These are phyloP conservation scores for Lichtheimia corymbifera DNA, from an alignment of 371 early-diverging fungal species.

Conservation along the genomic window DNA sequence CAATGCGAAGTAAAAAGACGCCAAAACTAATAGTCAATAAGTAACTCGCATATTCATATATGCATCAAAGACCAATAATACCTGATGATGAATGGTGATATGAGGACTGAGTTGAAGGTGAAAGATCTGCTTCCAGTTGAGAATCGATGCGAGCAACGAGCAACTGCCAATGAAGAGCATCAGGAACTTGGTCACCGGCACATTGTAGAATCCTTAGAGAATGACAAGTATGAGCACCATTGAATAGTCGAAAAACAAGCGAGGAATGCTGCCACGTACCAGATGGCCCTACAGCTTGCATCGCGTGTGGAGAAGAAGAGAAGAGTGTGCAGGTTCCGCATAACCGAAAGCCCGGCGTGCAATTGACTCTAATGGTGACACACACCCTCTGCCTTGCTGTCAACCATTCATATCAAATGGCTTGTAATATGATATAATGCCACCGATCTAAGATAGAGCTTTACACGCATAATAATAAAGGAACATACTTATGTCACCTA, in stretches of 20 bases:
- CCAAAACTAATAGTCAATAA: conserved; percentile 49
- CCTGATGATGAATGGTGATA: conserved; percentile 67
- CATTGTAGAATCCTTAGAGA: conserved; percentile 63
- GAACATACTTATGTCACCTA: too few species aligned
- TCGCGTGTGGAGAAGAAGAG: conserved; percentile 1
- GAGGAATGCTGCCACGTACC: not conserved
- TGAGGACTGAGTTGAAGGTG: conserved; percentile 70
- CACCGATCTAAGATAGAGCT: too few species aligned
- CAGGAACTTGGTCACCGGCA: conserved; percentile 68
- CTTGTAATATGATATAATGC: too few species aligned
- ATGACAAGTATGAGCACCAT: not conserved
- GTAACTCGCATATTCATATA: too few species aligned
- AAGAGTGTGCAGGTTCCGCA: not conserved
- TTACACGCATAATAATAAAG: too few species aligned
- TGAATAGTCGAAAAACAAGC: not conserved
- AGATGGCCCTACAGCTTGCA: conserved; percentile 13
- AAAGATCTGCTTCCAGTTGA: conserved; percentile 55
- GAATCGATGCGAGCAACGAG: conserved; percentile 59
- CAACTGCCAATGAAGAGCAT: conserved; percentile 57
- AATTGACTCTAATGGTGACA: too few species aligned
- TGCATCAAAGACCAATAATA: conserved; percentile 14
- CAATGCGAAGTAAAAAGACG: conserved; percentile 60
- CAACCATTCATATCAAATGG: too few species aligned
- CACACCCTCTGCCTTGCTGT: too few species aligned
- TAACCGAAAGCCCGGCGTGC: not conserved